Conservation (phyloP, 306 rosid species). For the Erythrophleum fordii region DNA sequence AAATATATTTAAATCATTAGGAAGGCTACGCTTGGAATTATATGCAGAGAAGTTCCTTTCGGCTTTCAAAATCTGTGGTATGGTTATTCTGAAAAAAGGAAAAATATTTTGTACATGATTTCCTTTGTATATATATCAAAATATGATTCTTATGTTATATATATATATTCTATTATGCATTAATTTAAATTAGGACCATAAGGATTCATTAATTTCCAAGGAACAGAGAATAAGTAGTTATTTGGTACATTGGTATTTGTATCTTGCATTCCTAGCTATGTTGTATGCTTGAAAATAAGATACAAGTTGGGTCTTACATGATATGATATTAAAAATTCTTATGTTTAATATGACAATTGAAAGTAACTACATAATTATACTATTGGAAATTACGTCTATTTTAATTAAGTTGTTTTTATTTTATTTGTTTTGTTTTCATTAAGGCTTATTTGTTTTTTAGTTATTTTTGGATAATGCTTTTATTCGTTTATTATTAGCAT, state of each 20-base stretch:
- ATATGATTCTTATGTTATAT: not conserved
- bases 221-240: not conserved
- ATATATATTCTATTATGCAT: not conserved
- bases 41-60: constrained; percentile 60
- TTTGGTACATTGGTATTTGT: not conserved
- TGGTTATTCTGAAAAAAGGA: constrained; percentile 21
- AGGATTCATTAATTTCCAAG: not conserved
- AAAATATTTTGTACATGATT: not conserved
- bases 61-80: constrained; percentile 67
- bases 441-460: not conserved
- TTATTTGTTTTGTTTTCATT: not conserved
- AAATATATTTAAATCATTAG: constrained; percentile 64
- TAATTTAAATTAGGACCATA: not conserved
- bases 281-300: not conserved
- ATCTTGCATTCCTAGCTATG: not conserved
- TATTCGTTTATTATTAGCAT: too few relatives aligned
- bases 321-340: not conserved
- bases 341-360: not conserved
- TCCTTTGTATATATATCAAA: constrained; percentile 11
- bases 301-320: not conserved
- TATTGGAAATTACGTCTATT: not conserved
- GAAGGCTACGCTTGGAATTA: constrained; percentile 64
- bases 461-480: too few relatives aligned
- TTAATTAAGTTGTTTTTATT: not conserved
- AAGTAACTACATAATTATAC: not conserved